Percentiles rank a stretch among this genome's conserved stretches.
phyloP scores from a whole-genome alignment of 1,284 basidiomycete species.

The Malassezia sympodialis region DNA sequence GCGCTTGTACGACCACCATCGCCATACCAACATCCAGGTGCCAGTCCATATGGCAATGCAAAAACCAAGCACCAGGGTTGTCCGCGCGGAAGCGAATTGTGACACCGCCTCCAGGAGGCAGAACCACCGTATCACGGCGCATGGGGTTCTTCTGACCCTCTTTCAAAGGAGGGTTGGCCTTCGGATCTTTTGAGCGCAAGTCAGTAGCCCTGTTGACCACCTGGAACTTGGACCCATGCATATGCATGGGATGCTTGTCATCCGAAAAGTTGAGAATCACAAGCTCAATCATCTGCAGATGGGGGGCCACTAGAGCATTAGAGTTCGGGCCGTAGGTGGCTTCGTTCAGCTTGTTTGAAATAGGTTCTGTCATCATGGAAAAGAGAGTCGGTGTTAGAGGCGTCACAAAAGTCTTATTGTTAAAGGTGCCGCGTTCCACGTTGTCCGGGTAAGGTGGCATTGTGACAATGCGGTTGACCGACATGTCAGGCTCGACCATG shows the following conservation, averaged over 20 bases:
- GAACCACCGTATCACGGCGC: conserved; percentile 58
- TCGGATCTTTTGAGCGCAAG: conserved; percentile 48
- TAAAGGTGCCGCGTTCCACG: conserved; percentile 46
- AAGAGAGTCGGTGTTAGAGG: conserved; percentile 17
- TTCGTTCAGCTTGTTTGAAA: conserved; percentile 32
- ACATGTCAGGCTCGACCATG: conserved; percentile 26
- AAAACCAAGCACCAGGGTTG: conserved; percentile 68
- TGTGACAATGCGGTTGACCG: background rate
- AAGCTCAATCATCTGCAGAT: conserved; percentile 68
- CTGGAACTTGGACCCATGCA: conserved; percentile 25
- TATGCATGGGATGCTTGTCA: conserved; percentile 58
- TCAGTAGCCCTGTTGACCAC: conserved; percentile 64
- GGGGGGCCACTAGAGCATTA: conserved; percentile 61
- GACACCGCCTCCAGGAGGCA: conserved; percentile 57
- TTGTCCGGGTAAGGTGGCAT: conserved; percentile 49
- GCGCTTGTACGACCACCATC: conserved; percentile 64
- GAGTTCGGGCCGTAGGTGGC: conserved; percentile 17
- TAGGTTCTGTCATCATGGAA: conserved; percentile 52
- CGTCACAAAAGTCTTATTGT: conserved; percentile 43
- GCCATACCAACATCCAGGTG: conserved; percentile 69
- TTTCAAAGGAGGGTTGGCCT: conserved; percentile 46
- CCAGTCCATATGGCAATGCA: conserved; percentile 50
- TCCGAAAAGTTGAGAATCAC: conserved; percentile 68
- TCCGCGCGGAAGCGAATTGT: conserved; percentile 64
- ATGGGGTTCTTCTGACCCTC: conserved; percentile 68